These are phyloP conservation scores for Scutellaria barbata DNA, from an alignment of 257 asterid genomes.

Conservation along the genomic window DNA sequence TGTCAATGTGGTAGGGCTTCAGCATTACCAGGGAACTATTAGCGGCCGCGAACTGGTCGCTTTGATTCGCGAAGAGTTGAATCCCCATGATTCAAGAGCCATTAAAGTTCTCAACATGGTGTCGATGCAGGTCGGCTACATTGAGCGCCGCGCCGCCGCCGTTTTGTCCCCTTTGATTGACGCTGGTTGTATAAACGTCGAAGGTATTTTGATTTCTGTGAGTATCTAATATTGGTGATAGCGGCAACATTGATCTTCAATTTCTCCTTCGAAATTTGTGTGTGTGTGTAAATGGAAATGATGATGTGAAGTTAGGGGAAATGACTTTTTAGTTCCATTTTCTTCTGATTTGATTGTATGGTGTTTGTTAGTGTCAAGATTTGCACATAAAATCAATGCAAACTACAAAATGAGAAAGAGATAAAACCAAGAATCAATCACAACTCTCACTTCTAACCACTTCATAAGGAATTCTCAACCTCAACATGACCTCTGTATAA, in stretches of 20 bases:
- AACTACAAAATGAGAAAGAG: no score
- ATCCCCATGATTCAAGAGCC: slow-evolving; percentile 62
- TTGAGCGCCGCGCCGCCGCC: slow-evolving; percentile 62
- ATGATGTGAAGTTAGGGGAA: neutral
- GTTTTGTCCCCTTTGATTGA: slow-evolving; percentile 75
- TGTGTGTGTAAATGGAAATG: neutral
- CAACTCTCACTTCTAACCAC: no score
- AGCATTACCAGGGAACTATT: slow-evolving; percentile 58
- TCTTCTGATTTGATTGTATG: neutral
- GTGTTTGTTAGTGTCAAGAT: neutral
- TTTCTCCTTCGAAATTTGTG: neutral
- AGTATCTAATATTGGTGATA: neutral
- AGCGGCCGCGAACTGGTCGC: slow-evolving; percentile 74
- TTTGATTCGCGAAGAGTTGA: slow-evolving; percentile 68
- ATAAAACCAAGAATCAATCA: no score
- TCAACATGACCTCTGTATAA: no score
- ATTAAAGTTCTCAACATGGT: slow-evolving; percentile 66
- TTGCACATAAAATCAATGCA: no score
- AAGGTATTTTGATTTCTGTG: slow-evolving; percentile 45
- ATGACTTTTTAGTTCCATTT: neutral
- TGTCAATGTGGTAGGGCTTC: slow-evolving; percentile 68
- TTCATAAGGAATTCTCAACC: no score
- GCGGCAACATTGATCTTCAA: neutral
- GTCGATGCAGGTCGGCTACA: slow-evolving; percentile 66
- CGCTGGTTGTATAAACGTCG: slow-evolving; percentile 45